phyloP scores from a whole-genome alignment of 805 yeast species.

The Candida pseudoglaebosa region DNA sequence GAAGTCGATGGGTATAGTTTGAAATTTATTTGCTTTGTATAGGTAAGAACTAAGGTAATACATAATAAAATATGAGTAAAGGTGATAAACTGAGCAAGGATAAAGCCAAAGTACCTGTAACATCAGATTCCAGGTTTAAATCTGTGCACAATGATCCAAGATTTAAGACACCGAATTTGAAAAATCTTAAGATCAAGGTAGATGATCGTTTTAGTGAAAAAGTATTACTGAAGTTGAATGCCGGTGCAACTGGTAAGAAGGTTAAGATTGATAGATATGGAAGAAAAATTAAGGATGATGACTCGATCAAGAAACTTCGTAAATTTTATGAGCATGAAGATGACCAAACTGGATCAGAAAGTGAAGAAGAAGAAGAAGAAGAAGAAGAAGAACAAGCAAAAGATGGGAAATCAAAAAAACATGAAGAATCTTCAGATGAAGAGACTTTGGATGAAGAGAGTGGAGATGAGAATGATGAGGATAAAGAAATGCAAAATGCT shows the following conservation, averaged over 20 bases:
- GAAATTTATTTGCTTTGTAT: background rate
- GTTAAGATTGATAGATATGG: slow-evolving; percentile 85
- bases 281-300: slow-evolving; percentile 51
- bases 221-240: slow-evolving; percentile 49
- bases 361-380: slow-evolving; percentile 18
- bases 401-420: slow-evolving; percentile 15
- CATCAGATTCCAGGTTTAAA: slow-evolving; percentile 72
- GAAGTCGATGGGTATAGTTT: background rate
- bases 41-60: background rate
- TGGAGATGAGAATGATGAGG: background rate
- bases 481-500: background rate
- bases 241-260: slow-evolving; percentile 46
- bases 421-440: slow-evolving; percentile 12
- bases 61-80: slow-evolving; percentile 3
- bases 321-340: slow-evolving; percentile 55
- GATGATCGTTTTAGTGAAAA: slow-evolving; percentile 80
- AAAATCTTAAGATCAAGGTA: slow-evolving; percentile 67
- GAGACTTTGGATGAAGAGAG: slow-evolving; percentile 29
- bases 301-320: slow-evolving; percentile 50
- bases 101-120: slow-evolving; percentile 26
- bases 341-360: slow-evolving; percentile 27
- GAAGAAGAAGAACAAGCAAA: slow-evolving; percentile 14
- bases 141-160: slow-evolving; percentile 84
- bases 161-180: slow-evolving; percentile 69
- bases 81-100: slow-evolving; percentile 10